Evolutionary conservation across 1,139 yeast genomes (phyloP).

Genomic region (Yamadazyma conglobata): DNA sequence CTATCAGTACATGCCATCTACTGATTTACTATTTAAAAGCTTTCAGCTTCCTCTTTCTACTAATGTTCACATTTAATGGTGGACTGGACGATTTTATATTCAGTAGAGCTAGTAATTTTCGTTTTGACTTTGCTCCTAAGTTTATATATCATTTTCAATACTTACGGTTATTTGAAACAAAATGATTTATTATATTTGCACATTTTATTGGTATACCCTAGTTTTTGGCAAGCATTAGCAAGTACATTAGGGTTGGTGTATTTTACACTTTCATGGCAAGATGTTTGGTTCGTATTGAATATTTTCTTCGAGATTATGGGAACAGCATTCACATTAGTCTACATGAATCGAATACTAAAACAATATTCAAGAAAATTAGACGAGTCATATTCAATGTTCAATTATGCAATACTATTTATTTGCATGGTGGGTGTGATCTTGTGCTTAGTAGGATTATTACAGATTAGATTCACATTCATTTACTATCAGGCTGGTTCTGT

Average conservation of each 20-base stretch:
- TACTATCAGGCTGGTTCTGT: constrained; percentile 13
- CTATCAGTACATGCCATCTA: no score
- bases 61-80: background rate
- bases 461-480: constrained; percentile 9
- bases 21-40: no score
- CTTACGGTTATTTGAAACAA: constrained; percentile 7
- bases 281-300: constrained; percentile 14
- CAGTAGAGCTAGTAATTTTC: constrained; percentile 12
- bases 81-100: constrained; percentile 11
- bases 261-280: constrained; percentile 9
- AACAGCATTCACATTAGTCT: constrained; percentile 10
- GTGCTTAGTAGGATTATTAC: constrained; percentile 12
- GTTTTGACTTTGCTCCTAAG: constrained; percentile 7
- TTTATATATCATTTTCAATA: constrained; percentile 8
- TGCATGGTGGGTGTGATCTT: constrained; percentile 8
- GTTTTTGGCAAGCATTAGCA: constrained; percentile 14
- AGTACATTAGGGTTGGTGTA: constrained; percentile 11
- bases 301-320: constrained; percentile 14
- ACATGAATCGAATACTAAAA: constrained; percentile 9
- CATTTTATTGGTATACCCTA: constrained; percentile 10
- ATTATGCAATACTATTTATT: constrained; percentile 7
- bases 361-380: constrained; percentile 6
- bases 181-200: constrained; percentile 8
- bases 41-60: no score
- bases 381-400: constrained; percentile 6